Conservation (phyloP, 202 grass and related monocot genomes). For the Schoenoplectus triqueter region DNA sequence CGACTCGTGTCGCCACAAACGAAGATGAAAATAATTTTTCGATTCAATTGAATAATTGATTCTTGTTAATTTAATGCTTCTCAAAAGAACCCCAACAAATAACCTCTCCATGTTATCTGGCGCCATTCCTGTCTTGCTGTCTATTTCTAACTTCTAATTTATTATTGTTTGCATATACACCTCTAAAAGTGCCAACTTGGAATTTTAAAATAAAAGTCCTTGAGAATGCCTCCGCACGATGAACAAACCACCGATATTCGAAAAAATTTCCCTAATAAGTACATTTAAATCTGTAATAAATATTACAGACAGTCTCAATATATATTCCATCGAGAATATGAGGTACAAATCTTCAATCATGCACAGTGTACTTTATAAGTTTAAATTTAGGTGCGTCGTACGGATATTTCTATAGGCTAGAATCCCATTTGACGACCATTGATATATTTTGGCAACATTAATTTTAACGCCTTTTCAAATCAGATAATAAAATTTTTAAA, state of each 20-base stretch:
- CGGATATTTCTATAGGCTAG: not conserved
- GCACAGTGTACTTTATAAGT: not conserved
- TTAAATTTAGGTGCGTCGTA: not conserved
- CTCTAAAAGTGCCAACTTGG: constrained; percentile 4
- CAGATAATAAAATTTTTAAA: not conserved
- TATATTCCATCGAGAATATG: constrained; percentile 15
- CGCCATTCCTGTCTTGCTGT: constrained; percentile 21
- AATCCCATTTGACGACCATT: not conserved
- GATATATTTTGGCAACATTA: not conserved
- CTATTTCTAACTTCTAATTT: not conserved
- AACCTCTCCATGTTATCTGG: constrained; percentile 5
- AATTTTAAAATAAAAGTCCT: not conserved
- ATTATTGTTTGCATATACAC: not conserved
- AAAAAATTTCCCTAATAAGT: too few species aligned
- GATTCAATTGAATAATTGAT: not conserved
- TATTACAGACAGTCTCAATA: not conserved
- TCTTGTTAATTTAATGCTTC: constrained; percentile 2
- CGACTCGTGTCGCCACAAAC: not conserved
- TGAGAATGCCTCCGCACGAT: not conserved
- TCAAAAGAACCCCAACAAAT: not conserved
- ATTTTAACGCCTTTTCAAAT: not conserved
- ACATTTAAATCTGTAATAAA: not conserved
- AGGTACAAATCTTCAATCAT: not conserved
- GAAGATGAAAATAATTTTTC: not conserved
- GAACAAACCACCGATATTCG: not conserved